phyloP scores from a whole-genome alignment of 352 stramenopile species.

The Elongisporangium undulatum region DNA sequence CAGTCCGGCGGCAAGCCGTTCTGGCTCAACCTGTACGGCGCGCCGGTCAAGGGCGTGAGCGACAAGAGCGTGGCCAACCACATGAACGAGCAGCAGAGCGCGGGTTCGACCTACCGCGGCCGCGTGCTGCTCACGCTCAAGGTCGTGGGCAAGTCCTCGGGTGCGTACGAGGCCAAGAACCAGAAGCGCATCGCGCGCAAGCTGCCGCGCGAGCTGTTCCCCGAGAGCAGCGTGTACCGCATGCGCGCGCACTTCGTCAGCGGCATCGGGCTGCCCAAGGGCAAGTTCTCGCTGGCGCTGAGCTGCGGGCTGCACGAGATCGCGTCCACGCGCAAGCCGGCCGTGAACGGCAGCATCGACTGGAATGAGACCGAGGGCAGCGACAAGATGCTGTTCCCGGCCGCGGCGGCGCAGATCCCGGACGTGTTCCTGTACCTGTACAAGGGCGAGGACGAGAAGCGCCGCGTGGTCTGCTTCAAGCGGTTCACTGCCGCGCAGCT shows the following conservation, averaged over 20 bases:
- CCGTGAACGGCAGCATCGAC: constrained; percentile 60
- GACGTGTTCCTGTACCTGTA: constrained; percentile 83
- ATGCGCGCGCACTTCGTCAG: constrained; percentile 66
- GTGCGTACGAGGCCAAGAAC: constrained; percentile 61
- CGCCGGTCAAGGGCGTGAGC: constrained; percentile 44
- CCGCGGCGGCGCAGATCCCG: constrained; percentile 56
- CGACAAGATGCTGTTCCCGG: constrained; percentile 59
- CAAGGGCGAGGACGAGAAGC: constrained; percentile 53
- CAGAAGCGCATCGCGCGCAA: constrained; percentile 61
- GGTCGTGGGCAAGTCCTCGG: constrained; percentile 44
- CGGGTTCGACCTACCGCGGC: constrained; percentile 75
- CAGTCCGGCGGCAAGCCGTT: constrained; percentile 33
- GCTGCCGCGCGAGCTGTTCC: constrained; percentile 40
- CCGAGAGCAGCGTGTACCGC: constrained; percentile 48
- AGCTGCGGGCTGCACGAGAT: constrained; percentile 59
- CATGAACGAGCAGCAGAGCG: constrained; percentile 59
- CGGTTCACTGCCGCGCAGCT: constrained; percentile 66
- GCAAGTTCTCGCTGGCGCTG: constrained; percentile 45
- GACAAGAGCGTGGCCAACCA: constrained; percentile 27
- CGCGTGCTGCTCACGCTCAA: constrained; percentile 63
- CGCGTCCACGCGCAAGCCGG: constrained; percentile 40
- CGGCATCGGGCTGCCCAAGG: constrained; percentile 50
- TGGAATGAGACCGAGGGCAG: constrained; percentile 78
- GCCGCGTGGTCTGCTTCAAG: constrained; percentile 65
- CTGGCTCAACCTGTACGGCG: constrained; percentile 75